phyloP scores from a whole-genome alignment of 208 protist species.

The Leishmania mexicana region DNA sequence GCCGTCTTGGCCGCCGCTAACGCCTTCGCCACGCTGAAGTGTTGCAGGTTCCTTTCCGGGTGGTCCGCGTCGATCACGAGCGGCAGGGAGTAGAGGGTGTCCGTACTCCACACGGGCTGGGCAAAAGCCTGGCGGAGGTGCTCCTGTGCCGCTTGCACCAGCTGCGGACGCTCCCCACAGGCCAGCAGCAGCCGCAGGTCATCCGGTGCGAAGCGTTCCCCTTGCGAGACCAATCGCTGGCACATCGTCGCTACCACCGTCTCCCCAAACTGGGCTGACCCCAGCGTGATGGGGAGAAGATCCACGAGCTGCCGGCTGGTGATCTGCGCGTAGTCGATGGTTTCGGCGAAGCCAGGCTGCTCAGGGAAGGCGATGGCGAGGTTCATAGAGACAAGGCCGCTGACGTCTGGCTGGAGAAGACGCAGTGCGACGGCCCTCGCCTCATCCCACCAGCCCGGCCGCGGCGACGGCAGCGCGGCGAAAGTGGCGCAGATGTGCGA shows the following conservation, averaged over 20 bases:
- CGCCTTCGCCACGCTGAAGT: constrained; percentile 45
- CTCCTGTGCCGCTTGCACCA: constrained; percentile 46
- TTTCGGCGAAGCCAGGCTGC: constrained; percentile 41
- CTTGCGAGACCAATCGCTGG: constrained; percentile 39
- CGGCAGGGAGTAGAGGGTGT: constrained; percentile 73
- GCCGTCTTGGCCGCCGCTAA: constrained; percentile 57
- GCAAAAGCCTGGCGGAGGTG: constrained; percentile 67
- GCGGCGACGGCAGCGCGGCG: constrained; percentile 40
- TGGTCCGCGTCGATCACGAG: constrained; percentile 37
- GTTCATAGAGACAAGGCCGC: constrained; percentile 49
- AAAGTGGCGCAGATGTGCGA: constrained; percentile 86
- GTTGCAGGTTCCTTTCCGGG: constrained; percentile 23
- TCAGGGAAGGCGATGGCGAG: constrained; percentile 80
- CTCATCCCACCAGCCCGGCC: constrained; percentile 73
- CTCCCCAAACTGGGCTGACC: constrained; percentile 33
- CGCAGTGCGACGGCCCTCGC: constrained; percentile 70
- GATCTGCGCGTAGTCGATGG: constrained; percentile 64
- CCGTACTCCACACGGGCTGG: constrained; percentile 64
- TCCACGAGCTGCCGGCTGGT: constrained; percentile 73
- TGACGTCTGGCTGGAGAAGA: constrained; percentile 34
- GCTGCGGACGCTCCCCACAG: constrained; percentile 26
- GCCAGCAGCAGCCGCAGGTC: constrained; percentile 63
- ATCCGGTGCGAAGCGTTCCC: constrained; percentile 65
- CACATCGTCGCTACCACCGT: constrained; percentile 48
- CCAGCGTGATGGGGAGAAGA: constrained; percentile 50